Evolutionary conservation across 805 yeast species (phyloP), one percentile per base, ranked within the genome.

Genomic region (Saccharomycopsis schoenii): DNA sequence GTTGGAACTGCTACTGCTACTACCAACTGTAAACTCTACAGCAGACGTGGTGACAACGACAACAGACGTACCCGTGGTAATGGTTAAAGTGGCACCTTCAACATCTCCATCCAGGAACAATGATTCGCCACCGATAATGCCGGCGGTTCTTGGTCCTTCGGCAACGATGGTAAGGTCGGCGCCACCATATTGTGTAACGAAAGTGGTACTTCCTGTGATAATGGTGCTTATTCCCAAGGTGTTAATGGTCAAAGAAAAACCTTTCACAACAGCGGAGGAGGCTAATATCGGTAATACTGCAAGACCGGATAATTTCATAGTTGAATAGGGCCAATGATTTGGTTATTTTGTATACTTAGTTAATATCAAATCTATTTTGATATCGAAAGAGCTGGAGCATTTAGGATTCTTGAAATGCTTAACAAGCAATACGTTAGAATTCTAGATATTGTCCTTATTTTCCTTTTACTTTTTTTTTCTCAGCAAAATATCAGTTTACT

Each of bases 221-320:
- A 47, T 47, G 15, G 52, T 47, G 10, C 52, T 47, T 47, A 47
- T 47, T 47, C 52, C 52, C n/a, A 47, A 47, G 25, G 52, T 47
- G n/a, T 47, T 47, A 14, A 47, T 47, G 24, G 52, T 47, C 34
- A 47, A 47, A 24, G 52, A 47, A 47, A 81, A 80, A 67, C 97
- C 98, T 0, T 83, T 78, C 57, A 77, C 72, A 56, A 77, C 82
- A 57, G 76, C 80, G 14, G 72, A 76, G 21, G 77, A 77, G 40
- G 83, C 83, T 67, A 80, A 81, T 60, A 75, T 75, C 55, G 77
- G 82, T 61, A 84, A 87, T 40, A 77, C 77, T 59, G 67, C 72
- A 14, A 77, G 83, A 11, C 88, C 91, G 58, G 77, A 83, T 58
- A 88, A 86, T 62, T 91, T 93, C 67, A 73, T 82, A 21, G 14